Evolutionary conservation across 176 grass and related monocot genomes (phyloP).

Genomic region (Saccharum officinarum): DNA sequence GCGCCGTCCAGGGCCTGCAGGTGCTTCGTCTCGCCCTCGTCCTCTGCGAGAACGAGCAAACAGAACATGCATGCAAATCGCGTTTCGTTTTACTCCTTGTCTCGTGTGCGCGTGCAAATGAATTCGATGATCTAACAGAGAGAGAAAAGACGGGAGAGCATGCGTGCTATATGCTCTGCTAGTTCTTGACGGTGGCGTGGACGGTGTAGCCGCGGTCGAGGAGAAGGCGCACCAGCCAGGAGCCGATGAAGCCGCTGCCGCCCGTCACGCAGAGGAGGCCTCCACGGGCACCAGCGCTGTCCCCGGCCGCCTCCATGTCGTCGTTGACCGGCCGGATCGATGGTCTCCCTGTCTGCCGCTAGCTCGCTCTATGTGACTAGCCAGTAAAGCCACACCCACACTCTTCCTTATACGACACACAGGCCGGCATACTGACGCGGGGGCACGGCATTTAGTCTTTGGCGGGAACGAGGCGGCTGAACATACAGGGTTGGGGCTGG

Average conservation of each 20-base stretch:
- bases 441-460: background rate
- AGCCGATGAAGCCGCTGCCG: slow-evolving; percentile 87
- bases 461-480: background rate
- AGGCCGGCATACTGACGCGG: background rate
- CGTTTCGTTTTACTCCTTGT: background rate
- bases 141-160: background rate
- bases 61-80: background rate
- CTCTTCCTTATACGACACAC: background rate
- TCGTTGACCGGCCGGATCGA: background rate
- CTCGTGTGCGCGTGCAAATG: background rate
- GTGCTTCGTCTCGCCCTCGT: slow-evolving; percentile 67
- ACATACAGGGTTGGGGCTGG: background rate
- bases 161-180: background rate
- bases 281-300: background rate
- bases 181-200: slow-evolving; percentile 79
- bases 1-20: slow-evolving; percentile 52
- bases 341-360: background rate
- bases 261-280: slow-evolving; percentile 71
- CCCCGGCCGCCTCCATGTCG: slow-evolving; percentile 17
- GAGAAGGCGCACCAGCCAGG: slow-evolving; percentile 73
- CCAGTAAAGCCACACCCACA: background rate
- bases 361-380: background rate
- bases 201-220: slow-evolving; percentile 72
- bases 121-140: background rate
- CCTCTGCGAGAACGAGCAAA: slow-evolving; percentile 14